A percentile compares a stretch with the other conserved stretches of the same genome.
Evolutionary conservation across 805 yeast genomes (phyloP).

Genomic region (Geotrichum ghanense): DNA sequence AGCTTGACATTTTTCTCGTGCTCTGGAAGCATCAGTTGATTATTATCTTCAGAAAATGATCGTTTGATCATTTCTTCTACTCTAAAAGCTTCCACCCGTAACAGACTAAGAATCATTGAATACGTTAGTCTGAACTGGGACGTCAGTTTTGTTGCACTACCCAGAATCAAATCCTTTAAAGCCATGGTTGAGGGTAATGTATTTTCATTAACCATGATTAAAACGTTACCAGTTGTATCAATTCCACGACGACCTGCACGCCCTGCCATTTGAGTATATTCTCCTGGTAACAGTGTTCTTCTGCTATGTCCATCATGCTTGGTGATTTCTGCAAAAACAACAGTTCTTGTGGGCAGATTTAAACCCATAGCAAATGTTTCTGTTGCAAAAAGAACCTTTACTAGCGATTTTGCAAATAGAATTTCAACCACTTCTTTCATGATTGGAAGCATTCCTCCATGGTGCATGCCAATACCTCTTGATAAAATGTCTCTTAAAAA

Average conservation of each 20-base stretch:
- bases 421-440: conserved; percentile 92
- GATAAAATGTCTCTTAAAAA: conserved; percentile 71
- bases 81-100: conserved; percentile 85
- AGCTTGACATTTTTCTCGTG: conserved; percentile 56
- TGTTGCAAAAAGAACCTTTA: conserved; percentile 89
- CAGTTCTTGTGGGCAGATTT: conserved; percentile 93
- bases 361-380: conserved; percentile 99
- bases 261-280: conserved; percentile 98
- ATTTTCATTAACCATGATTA: conserved; percentile 55
- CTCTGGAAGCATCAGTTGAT: conserved; percentile 78
- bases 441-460: conserved; percentile 87
- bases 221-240: conserved; percentile 89
- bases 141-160: conserved; percentile 78
- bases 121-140: conserved; percentile 92
- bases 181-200: conserved; percentile 28
- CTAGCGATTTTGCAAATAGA: conserved; percentile 71
- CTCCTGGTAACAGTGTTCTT: conserved; percentile 84
- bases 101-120: conserved; percentile 83
- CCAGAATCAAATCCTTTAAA: conserved; percentile 74
- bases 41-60: conserved; percentile 83
- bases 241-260: conserved; percentile 97
- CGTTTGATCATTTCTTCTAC: conserved; percentile 99
- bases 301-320: conserved; percentile 86
- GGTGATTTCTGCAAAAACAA: conserved; percentile 71
- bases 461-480: conserved; percentile 93